phyloP scores from a whole-genome alignment of 2,329 filamentous ascomycete genomes.

The Microdochium paspali region DNA sequence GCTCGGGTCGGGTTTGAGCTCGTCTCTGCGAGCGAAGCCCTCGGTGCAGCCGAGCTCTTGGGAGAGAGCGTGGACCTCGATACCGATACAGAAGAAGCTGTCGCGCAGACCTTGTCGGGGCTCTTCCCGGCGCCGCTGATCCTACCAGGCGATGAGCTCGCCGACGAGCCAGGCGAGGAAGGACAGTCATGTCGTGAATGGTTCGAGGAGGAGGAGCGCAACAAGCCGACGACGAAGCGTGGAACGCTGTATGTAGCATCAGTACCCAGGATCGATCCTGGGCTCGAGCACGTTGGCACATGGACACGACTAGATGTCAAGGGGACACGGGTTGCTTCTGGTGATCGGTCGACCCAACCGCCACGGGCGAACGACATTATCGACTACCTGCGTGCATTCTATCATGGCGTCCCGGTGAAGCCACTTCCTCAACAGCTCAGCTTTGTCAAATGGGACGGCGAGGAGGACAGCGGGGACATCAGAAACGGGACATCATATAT shows the following conservation, averaged over 20 bases:
- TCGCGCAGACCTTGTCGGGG: slow-evolving; percentile 9
- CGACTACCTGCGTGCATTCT: slow-evolving; percentile 34
- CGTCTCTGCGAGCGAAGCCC: slow-evolving; percentile 13
- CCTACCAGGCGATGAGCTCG: slow-evolving; percentile 49
- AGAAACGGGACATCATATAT: slow-evolving; percentile 20
- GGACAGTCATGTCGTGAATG: slow-evolving; percentile 45
- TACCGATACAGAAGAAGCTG: slow-evolving; percentile 3
- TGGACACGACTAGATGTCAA: slow-evolving; percentile 23
- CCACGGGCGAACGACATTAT: slow-evolving; percentile 20
- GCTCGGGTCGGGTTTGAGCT: slow-evolving; percentile 19
- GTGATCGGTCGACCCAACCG: slow-evolving; percentile 4
- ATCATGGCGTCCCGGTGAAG: slow-evolving; percentile 42
- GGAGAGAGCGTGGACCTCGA: slow-evolving; percentile 12
- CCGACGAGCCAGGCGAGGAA: slow-evolving; percentile 37
- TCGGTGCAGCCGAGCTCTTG: slow-evolving; percentile 17
- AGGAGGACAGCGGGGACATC: slow-evolving; percentile 5
- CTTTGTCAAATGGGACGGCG: slow-evolving; percentile 38
- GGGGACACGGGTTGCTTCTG: not conserved
- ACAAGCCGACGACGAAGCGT: slow-evolving; percentile 32
- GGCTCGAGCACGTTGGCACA: slow-evolving; percentile 25
- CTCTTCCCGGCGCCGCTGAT: slow-evolving; percentile 50
- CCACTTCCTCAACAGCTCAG: slow-evolving; percentile 24
- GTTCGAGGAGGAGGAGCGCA: slow-evolving; percentile 33
- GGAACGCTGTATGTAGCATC: slow-evolving; percentile 45
- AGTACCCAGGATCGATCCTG: slow-evolving; percentile 27